Evolutionary conservation across 352 stramenopile species (phyloP), one percentile per base, ranked within the genome.

Genomic region (Pythium phragmiticola): DNA sequence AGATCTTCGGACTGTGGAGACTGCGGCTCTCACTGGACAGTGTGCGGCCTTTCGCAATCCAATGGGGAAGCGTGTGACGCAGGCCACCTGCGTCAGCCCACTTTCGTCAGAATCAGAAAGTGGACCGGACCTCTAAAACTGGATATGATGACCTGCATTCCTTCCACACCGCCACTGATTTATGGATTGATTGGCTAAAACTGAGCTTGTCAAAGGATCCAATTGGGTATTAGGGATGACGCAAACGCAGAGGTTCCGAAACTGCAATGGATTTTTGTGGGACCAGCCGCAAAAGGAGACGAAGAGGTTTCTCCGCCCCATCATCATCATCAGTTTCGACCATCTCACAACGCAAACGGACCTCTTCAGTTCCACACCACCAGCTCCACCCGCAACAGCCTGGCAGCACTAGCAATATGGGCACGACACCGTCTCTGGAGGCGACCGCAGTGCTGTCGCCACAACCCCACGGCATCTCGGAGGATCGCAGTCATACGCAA

Each of bases 31-130:
- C 26, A 30, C 26, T 5, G 26, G 26, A 30, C 3, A 30, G 26
- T 30, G 39, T 21, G 39, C 49, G 16, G 28, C 56, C 33, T 62
- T 62, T 62, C 56, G 34, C 45, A 43, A 47, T 62, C 56, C 43
- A 62, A 55, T 62, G 23, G 11, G 11, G 19, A 50, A 12, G 30
- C 16, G 41, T 23, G 7, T 54, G 49, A 55, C 49, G 17, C 49
- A 46, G 1, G 26, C 26, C 26, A 30, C 26, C 26, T 30, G 26
- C 26, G 26, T 30, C 26, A 30, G 26, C 26, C 52, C 45, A 53
- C 55, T 55, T 19, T 11, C 48, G 37, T 62, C 57, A 64, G 19
- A 30, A 39, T 30, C 49, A 16, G 28, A 19, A 19, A 46, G 13
- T 46, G 39, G 39, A 21, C 39, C 16, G 7, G n/a, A 14, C 50